phyloP scores from a whole-genome alignment of 2,329 filamentous ascomycete species.

The Epichloe hybrida region DNA sequence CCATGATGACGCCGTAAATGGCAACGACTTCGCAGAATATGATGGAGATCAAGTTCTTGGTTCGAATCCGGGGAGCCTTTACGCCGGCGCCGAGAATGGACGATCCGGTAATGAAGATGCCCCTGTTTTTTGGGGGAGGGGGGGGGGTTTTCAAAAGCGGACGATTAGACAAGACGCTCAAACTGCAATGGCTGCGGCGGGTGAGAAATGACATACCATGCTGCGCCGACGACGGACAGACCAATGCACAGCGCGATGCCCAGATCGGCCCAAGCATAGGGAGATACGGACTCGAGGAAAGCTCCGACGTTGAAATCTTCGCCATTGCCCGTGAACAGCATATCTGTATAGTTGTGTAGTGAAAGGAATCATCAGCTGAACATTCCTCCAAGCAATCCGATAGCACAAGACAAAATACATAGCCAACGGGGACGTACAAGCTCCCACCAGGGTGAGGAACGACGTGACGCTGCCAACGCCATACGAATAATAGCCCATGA shows the following conservation, averaged over 20 bases:
- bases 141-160: too few relatives aligned
- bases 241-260: constrained; percentile 93
- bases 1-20: constrained; percentile 99
- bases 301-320: constrained; percentile 94
- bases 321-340: constrained; percentile 95
- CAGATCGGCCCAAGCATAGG: constrained; percentile 81
- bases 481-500: constrained; percentile 63
- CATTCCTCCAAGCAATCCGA: not conserved
- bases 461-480: constrained; percentile 53
- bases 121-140: too few relatives aligned
- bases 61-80: constrained; percentile 85
- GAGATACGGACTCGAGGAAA: constrained; percentile 88
- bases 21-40: constrained; percentile 99
- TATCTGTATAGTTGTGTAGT: constrained; percentile 53
- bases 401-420: not conserved
- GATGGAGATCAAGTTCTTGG: constrained; percentile 98
- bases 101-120: constrained; percentile 96
- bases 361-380: not conserved
- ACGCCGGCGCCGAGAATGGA: constrained; percentile 96
- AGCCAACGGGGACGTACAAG: constrained; percentile 45
- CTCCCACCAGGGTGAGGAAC: constrained; percentile 59
- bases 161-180: not conserved
- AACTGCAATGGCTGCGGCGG: constrained; percentile 12
- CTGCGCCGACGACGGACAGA: constrained; percentile 88
- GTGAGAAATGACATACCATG: constrained; percentile 55